phyloP scores from a whole-genome alignment of 257 asterid genomes.

The Agastache rugosa region DNA sequence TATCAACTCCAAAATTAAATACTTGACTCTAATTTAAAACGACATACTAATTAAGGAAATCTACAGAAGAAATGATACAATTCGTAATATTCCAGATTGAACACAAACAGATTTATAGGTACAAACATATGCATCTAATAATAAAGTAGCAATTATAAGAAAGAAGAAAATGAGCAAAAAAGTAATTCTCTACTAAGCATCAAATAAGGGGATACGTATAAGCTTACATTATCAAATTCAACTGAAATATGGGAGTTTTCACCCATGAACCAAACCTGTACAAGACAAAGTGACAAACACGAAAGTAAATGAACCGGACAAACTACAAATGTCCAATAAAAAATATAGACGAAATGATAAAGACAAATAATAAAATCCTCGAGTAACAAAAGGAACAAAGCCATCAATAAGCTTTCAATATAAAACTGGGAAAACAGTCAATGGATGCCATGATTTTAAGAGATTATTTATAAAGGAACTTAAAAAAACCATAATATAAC shows the following conservation, averaged over 20 bases:
- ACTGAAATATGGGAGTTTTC: constrained; percentile 86
- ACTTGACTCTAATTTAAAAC: too few relatives aligned
- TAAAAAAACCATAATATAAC: neutral
- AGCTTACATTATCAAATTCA: constrained; percentile 87
- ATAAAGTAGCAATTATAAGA: neutral
- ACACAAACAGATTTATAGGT: neutral
- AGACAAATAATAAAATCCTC: neutral
- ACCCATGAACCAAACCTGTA: constrained; percentile 97
- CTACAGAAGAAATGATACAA: neutral
- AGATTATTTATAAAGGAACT: neutral
- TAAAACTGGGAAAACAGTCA: neutral
- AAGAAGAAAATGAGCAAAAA: neutral
- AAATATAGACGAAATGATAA: constrained; percentile 6
- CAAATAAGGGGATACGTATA: constrained; percentile 17
- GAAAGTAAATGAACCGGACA: constrained; percentile 25
- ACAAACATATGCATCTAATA: neutral
- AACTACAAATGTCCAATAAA: constrained; percentile 5
- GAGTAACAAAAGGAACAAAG: constrained; percentile 2
- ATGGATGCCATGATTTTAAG: neutral
- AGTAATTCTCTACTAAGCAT: neutral
- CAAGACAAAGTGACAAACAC: constrained; percentile 17
- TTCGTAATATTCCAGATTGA: neutral
- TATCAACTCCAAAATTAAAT: too few relatives aligned
- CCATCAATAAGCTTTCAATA: neutral
- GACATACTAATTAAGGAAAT: too few relatives aligned